Conservation (phyloP, 1,139 yeast genomes). For the Yamadazyma mexicana region DNA sequence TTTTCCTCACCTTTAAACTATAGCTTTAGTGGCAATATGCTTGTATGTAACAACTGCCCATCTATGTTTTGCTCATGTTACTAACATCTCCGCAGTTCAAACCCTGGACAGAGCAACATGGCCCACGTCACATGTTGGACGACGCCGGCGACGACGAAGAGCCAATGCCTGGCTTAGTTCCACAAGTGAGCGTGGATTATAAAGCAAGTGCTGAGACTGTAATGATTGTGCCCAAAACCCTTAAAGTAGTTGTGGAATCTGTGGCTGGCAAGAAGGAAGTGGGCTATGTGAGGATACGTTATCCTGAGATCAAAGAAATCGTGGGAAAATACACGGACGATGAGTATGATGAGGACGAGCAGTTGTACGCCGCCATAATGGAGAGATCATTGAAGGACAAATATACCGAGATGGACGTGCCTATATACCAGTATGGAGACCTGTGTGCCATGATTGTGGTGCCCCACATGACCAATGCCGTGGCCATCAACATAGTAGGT, state of each 20-base stretch:
- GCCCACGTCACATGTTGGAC: constrained; percentile 56
- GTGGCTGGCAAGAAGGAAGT: constrained; percentile 17
- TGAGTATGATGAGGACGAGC: constrained; percentile 57
- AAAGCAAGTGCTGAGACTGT: constrained; percentile 14
- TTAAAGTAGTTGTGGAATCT: constrained; percentile 24
- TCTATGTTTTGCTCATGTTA: constrained; percentile 4
- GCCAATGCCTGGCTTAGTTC: constrained; percentile 15
- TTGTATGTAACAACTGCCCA: constrained; percentile 7
- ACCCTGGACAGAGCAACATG: constrained; percentile 53
- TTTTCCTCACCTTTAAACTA: background rate
- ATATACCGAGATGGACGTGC: constrained; percentile 25
- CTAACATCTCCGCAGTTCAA: constrained; percentile 43
- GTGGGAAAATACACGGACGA: constrained; percentile 13
- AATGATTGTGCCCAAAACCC: constrained; percentile 29
- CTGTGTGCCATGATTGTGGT: constrained; percentile 21
- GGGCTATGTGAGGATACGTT: constrained; percentile 26
- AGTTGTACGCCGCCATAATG: constrained; percentile 42
- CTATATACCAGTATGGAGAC: constrained; percentile 20
- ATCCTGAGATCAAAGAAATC: constrained; percentile 17
- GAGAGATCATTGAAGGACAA: constrained; percentile 21
- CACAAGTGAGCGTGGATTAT: constrained; percentile 16
- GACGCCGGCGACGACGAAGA: constrained; percentile 35
- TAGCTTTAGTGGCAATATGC: constrained; percentile 7
- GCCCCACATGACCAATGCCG: constrained; percentile 33
- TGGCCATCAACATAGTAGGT: constrained; percentile 34